Conservation (phyloP, 148 eudicot species). For the Diospyros lotus region DNA sequence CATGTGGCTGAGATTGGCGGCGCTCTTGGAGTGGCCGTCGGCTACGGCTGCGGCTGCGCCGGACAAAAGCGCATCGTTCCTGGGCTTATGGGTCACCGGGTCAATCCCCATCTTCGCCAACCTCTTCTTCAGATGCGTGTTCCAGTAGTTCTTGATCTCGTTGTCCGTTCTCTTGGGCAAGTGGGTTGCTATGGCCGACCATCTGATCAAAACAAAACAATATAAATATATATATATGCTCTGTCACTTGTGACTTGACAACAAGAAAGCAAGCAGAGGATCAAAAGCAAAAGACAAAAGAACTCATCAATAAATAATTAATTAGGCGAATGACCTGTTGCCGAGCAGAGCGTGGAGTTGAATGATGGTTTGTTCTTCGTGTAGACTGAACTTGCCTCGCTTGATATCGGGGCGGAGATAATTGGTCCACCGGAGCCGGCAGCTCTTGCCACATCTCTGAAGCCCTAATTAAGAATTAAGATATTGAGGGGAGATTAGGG, state of each 20-base stretch:
- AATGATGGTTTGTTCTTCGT: slow-evolving; percentile 93
- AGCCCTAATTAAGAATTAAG: slow-evolving; percentile 40
- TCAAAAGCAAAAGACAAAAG: not conserved
- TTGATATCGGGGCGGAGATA: slow-evolving; percentile 91
- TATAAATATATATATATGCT: too few species aligned
- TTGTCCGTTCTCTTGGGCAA: slow-evolving; percentile 88
- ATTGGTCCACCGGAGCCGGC: slow-evolving; percentile 90
- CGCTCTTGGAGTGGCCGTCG: slow-evolving; percentile 45
- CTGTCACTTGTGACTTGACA: too few species aligned
- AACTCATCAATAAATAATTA: not conserved
- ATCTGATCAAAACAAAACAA: slow-evolving; percentile 40
- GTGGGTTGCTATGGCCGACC: slow-evolving; percentile 98
- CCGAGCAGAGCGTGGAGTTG: slow-evolving; percentile 97
- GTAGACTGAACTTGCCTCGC: slow-evolving; percentile 83
- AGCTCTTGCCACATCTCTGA: slow-evolving; percentile 93
- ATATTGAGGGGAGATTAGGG: not conserved
- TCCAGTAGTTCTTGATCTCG: slow-evolving; percentile 94
- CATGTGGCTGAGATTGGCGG: slow-evolving; percentile 84
- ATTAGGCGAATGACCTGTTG: slow-evolving; percentile 45
- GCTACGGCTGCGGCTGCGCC: not conserved
- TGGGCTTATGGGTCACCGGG: slow-evolving; percentile 89
- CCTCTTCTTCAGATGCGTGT: slow-evolving; percentile 83
- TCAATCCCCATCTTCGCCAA: slow-evolving; percentile 83
- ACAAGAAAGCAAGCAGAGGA: too few species aligned
- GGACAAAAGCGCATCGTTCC: slow-evolving; percentile 53